A percentile compares a stretch with the other conserved stretches of the same genome.
Evolutionary conservation across 495 filamentous ascomycete species (phyloP).

Genomic region (Aspergillus cavernicola): DNA sequence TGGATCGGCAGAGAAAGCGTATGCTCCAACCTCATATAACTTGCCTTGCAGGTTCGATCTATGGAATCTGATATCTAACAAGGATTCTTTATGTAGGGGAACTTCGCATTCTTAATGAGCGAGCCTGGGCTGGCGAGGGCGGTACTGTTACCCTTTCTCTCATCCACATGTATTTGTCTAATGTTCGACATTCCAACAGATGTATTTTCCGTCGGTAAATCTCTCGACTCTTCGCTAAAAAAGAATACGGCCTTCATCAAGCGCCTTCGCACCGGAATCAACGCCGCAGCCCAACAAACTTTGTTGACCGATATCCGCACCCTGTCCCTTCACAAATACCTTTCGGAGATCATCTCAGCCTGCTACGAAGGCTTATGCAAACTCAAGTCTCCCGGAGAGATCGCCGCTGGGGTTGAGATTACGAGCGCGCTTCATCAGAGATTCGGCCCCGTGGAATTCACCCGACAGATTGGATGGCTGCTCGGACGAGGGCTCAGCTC

Average conservation of each 20-base stretch:
- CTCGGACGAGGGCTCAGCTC: conserved; percentile 89
- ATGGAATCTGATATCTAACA: neutral
- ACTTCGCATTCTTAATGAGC: conserved; percentile 79
- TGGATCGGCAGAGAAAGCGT: conserved; percentile 89
- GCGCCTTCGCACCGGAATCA: conserved; percentile 86
- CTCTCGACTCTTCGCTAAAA: conserved; percentile 94
- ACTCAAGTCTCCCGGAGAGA: conserved; percentile 84
- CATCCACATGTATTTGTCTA: neutral
- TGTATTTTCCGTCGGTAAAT: conserved; percentile 71
- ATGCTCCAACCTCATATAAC: conserved; percentile 21
- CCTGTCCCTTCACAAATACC: conserved; percentile 92
- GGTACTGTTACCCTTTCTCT: conserved; percentile 46
- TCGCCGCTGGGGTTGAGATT: conserved; percentile 87
- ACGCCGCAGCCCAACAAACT: conserved; percentile 67
- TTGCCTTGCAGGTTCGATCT: neutral
- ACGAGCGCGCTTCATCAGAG: conserved; percentile 93
- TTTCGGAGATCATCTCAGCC: conserved; percentile 97
- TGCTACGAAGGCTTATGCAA: conserved; percentile 94
- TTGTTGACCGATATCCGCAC: conserved; percentile 91
- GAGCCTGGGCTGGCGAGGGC: conserved; percentile 82
- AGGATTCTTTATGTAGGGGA: conserved; percentile 58
- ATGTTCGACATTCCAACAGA: conserved; percentile 46
- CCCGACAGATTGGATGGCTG: conserved; percentile 85
- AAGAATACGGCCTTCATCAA: conserved; percentile 99
- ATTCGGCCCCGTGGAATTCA: conserved; percentile 89